Evolutionary conservation across 2,329 filamentous ascomycete species (phyloP).

Genomic region (Myriosclerotinia duriaeana): DNA sequence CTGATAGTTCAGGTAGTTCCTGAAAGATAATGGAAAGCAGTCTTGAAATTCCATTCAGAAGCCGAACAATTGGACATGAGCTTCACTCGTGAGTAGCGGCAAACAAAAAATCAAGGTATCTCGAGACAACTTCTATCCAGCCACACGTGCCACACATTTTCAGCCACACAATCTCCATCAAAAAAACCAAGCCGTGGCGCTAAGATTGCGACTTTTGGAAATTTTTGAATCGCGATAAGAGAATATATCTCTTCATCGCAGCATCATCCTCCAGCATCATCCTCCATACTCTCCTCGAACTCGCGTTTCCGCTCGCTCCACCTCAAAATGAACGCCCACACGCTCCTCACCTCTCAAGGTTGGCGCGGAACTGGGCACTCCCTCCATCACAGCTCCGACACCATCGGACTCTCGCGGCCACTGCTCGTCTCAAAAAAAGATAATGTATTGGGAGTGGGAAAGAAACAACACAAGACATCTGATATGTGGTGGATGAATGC

Average conservation of each 20-base stretch:
- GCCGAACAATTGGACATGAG: background rate
- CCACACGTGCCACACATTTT: background rate
- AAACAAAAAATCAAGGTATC: slow-evolving; percentile 1
- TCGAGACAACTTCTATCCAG: background rate
- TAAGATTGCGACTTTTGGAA: slow-evolving; percentile 20
- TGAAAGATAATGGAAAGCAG: fast-evolving
- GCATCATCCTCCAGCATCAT: background rate
- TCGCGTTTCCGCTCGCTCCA: background rate
- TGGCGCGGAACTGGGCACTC: slow-evolving; percentile 90
- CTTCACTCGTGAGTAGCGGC: background rate
- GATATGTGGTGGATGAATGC: slow-evolving; percentile 98
- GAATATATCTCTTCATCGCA: slow-evolving; percentile 20
- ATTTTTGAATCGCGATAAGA: slow-evolving; percentile 23
- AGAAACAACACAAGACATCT: slow-evolving; percentile 62
- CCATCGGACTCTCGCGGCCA: slow-evolving; percentile 77
- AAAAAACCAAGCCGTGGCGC: slow-evolving; percentile 9
- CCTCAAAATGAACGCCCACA: slow-evolving; percentile 74
- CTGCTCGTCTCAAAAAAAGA: slow-evolving; percentile 80
- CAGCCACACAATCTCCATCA: slow-evolving; percentile 1
- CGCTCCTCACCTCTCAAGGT: slow-evolving; percentile 79
- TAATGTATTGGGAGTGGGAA: slow-evolving; percentile 77
- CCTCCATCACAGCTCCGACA: slow-evolving; percentile 71
- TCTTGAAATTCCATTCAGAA: background rate
- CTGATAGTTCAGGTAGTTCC: background rate
- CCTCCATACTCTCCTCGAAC: background rate